phyloP scores from a whole-genome alignment of 106 monocot species.

The Dendrobium huoshanense region DNA sequence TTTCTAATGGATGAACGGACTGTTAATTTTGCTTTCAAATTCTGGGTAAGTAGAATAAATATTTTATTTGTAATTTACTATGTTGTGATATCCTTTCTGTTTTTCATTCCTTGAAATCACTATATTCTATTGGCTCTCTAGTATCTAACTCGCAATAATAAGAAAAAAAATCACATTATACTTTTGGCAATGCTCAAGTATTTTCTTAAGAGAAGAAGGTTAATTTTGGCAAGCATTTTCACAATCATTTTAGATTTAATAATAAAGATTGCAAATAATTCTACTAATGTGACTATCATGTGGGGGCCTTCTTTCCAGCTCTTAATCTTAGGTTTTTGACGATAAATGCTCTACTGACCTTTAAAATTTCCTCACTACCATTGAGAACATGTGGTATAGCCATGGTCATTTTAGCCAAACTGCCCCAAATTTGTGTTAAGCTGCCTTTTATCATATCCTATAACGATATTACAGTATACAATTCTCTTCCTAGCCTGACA shows the following conservation, averaged over 20 bases:
- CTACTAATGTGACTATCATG: neutral
- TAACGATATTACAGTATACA: too few relatives aligned
- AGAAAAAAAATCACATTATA: neutral
- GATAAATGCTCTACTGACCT: too few relatives aligned
- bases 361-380: too few relatives aligned
- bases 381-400: too few relatives aligned
- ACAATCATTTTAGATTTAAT: neutral
- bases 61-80: neutral
- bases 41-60: slow-evolving; percentile 41
- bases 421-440: too few relatives aligned
- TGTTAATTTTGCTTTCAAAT: slow-evolving; percentile 70
- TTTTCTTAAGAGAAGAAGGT: neutral
- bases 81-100: neutral
- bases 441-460: too few relatives aligned
- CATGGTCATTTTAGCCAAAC: too few relatives aligned
- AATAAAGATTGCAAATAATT: neutral
- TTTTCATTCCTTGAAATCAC: neutral
- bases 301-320: too few relatives aligned
- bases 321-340: too few relatives aligned
- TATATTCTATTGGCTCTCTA: neutral
- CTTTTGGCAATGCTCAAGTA: neutral
- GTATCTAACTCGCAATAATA: neutral
- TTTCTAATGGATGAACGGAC: slow-evolving; percentile 40
- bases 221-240: neutral
- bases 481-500: too few relatives aligned